Conservation (phyloP, 2,329 filamentous ascomycete genomes). For the Blumeria hordei region DNA sequence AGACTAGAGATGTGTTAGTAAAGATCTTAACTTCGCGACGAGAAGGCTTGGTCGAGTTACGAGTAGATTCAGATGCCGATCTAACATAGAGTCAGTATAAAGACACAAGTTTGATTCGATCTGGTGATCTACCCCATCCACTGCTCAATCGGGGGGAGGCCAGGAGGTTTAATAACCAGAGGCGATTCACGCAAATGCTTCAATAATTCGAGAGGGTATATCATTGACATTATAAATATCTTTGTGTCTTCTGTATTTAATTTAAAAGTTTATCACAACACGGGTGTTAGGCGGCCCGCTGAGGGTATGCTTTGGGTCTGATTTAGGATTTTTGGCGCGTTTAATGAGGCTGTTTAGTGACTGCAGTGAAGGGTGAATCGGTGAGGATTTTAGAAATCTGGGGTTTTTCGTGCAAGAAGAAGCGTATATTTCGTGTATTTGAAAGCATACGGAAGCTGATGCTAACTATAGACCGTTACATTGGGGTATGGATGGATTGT, state of each 20-base stretch:
- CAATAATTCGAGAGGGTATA: slow-evolving; percentile 55
- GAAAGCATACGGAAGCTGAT: no score
- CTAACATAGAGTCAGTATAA: slow-evolving; percentile 9
- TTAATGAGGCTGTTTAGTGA: no score
- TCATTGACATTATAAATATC: slow-evolving; percentile 11
- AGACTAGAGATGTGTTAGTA: slow-evolving; percentile 12
- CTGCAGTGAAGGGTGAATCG: no score
- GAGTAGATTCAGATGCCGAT: slow-evolving; percentile 11
- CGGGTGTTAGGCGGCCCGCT: no score
- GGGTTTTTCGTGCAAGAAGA: no score
- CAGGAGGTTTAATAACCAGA: slow-evolving; percentile 55
- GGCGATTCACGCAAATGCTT: slow-evolving; percentile 58
- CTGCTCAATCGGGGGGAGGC: slow-evolving; percentile 64
- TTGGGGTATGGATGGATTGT: no score
- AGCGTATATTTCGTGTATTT: no score
- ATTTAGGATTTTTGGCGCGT: no score
- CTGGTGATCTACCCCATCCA: slow-evolving; percentile 61
- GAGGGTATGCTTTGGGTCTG: no score
- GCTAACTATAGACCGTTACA: no score
- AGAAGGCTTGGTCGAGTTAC: slow-evolving; percentile 16
- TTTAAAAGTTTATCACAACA: no score
- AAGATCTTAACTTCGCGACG: slow-evolving; percentile 24
- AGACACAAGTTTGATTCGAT: background rate
- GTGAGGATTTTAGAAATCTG: no score
- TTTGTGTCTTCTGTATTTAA: background rate